phyloP scores from a whole-genome alignment of 129 eudicot genomes.

The Deinandra increscens region DNA sequence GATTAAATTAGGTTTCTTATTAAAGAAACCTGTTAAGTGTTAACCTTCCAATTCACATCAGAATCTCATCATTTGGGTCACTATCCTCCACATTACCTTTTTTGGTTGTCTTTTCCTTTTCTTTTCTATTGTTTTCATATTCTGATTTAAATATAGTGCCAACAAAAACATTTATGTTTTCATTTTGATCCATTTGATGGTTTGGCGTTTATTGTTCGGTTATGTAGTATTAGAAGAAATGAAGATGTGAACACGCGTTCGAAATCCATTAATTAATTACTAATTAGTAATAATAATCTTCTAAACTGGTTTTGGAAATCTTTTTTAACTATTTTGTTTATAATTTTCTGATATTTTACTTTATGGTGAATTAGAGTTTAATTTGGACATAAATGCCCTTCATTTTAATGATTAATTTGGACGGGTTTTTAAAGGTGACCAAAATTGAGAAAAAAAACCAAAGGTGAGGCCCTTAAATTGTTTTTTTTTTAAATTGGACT shows the following conservation, averaged over 20 bases:
- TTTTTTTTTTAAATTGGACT: too few relatives aligned
- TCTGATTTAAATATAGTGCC: background rate
- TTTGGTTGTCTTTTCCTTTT: constrained; percentile 11
- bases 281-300: too few relatives aligned
- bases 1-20: constrained; percentile 29
- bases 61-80: constrained; percentile 54
- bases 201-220: background rate
- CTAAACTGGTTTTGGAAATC: background rate
- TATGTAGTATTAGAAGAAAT: background rate
- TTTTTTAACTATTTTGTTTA: background rate
- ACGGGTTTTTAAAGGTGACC: too few relatives aligned
- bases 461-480: too few relatives aligned
- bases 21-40: constrained; percentile 43
- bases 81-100: constrained; percentile 47
- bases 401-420: too few relatives aligned
- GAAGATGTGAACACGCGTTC: background rate
- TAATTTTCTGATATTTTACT: background rate
- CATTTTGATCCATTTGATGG: background rate
- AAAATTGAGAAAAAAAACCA: too few relatives aligned
- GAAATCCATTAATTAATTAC: background rate
- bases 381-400: too few relatives aligned
- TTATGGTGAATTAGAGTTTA: too few relatives aligned
- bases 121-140: constrained; percentile 18
- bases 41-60: constrained; percentile 45
- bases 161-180: background rate